These are phyloP conservation scores for Vanrija pseudolonga DNA, from an alignment of 1,284 basidiomycete genomes.

Conservation along the genomic window DNA sequence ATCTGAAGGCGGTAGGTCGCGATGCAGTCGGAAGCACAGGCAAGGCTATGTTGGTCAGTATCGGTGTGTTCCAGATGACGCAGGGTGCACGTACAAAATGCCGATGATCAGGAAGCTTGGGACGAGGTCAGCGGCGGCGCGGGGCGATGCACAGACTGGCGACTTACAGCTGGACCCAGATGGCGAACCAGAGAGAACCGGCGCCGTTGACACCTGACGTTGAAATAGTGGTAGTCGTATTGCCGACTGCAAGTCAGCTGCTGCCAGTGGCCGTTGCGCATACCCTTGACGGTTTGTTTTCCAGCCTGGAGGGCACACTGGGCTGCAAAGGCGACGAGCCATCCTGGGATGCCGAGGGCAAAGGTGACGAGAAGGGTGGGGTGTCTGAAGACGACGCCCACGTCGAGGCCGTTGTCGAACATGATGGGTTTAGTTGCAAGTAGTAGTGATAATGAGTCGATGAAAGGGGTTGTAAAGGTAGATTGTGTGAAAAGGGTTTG, in stretches of 20 bases:
- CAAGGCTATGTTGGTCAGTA: slow-evolving; percentile 24
- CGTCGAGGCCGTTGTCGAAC: slow-evolving; percentile 33
- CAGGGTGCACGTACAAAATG: slow-evolving; percentile 31
- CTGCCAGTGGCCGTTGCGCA: no score
- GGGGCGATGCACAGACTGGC: background rate
- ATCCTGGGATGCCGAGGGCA: slow-evolving; percentile 75
- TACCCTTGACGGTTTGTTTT: no score
- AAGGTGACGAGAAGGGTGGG: slow-evolving; percentile 85
- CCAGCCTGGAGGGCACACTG: slow-evolving; percentile 24
- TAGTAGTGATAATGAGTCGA: background rate
- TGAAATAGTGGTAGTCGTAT: background rate
- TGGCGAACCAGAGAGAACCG: slow-evolving; percentile 84
- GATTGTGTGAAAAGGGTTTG: background rate
- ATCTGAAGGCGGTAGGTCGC: slow-evolving; percentile 59
- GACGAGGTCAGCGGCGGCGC: background rate
- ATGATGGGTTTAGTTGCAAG: slow-evolving; percentile 11
- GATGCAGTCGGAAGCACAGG: slow-evolving; percentile 36
- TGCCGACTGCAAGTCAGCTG: no score
- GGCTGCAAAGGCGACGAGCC: slow-evolving; percentile 80
- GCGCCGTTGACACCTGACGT: slow-evolving; percentile 27
- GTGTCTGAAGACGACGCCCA: slow-evolving; percentile 66
- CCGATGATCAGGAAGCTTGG: slow-evolving; percentile 38
- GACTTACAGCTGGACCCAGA: slow-evolving; percentile 56
- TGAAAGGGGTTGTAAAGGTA: background rate
- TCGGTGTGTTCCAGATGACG: background rate